These are phyloP conservation scores for Austropuccinia psidii DNA, from an alignment of 1,284 basidiomycete species.

Conservation along the genomic window DNA sequence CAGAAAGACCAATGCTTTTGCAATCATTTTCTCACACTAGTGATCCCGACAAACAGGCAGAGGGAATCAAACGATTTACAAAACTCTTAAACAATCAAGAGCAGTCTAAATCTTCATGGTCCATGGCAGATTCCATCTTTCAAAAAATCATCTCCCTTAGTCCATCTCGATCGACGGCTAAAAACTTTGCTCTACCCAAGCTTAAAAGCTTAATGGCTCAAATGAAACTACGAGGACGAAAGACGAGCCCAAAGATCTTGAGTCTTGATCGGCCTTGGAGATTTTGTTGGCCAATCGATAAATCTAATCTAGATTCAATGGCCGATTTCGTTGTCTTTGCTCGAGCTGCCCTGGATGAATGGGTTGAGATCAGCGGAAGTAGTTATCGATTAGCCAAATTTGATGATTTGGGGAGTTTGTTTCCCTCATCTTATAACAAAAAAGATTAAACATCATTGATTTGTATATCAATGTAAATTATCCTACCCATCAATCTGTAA, in stretches of 20 bases:
- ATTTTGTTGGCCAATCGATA: conserved; percentile 34
- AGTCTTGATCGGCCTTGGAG: conserved; percentile 11
- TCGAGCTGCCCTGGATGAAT: conserved; percentile 19
- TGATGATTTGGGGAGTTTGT: conserved; percentile 6
- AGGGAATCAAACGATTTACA: conserved; percentile 10
- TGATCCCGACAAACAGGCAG: conserved; percentile 15
- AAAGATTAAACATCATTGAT: too few relatives aligned
- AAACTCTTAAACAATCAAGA: conserved; percentile 23
- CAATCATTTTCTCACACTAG: conserved; percentile 5
- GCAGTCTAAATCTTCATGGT: not conserved
- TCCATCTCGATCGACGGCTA: not conserved
- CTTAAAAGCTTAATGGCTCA: not conserved
- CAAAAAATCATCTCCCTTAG: not conserved
- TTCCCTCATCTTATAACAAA: too few relatives aligned
- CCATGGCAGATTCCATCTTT: conserved; percentile 4
- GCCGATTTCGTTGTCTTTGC: conserved; percentile 35
- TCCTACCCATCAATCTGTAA: too few relatives aligned
- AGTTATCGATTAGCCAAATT: not conserved
- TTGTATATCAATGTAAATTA: too few relatives aligned
- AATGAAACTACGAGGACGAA: not conserved
- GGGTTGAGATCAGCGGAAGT: not conserved
- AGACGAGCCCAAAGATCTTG: not conserved
- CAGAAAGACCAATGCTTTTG: conserved; percentile 9
- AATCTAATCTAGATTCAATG: conserved; percentile 9
- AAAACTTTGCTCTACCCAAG: not conserved